A percentile compares a stretch with the other conserved stretches of the same genome.
Evolutionary conservation across 2,329 filamentous ascomycete species (phyloP).

Genomic region (Nectriaceae sp.): DNA sequence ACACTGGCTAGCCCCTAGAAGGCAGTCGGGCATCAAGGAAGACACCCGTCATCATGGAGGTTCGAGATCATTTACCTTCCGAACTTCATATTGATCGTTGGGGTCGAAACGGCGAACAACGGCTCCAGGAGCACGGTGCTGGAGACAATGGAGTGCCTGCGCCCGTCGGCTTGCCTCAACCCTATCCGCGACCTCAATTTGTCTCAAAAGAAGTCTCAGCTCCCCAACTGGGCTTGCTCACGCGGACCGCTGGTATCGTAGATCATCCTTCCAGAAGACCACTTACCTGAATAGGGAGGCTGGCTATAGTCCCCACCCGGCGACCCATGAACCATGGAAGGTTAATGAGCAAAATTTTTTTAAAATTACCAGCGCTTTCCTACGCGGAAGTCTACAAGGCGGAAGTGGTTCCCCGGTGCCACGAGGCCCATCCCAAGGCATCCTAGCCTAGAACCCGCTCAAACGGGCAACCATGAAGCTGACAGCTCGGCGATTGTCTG

Average conservation of each 20-base stretch:
- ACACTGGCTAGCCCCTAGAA: background rate
- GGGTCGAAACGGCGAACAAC: too few relatives aligned
- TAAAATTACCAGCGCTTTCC: constrained; percentile 32
- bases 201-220: too few relatives aligned
- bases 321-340: constrained; percentile 22
- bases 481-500: constrained; percentile 19
- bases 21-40: constrained; percentile 11
- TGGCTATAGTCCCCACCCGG: constrained; percentile 19
- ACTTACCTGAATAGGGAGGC: constrained; percentile 20
- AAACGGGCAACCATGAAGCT: constrained; percentile 17
- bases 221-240: too few relatives aligned
- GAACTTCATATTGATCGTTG: too few relatives aligned
- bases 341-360: constrained; percentile 25
- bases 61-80: constrained; percentile 20
- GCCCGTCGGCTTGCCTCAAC: too few relatives aligned
- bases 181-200: too few relatives aligned
- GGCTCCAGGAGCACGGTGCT: too few relatives aligned
- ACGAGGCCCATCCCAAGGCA: constrained; percentile 24
- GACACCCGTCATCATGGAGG: constrained; percentile 20
- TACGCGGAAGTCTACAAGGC: constrained; percentile 23
- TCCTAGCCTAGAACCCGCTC: constrained; percentile 12
- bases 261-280: constrained; percentile 31
- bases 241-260: constrained; percentile 21
- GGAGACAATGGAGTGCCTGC: too few relatives aligned
- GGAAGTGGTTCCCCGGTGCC: constrained; percentile 37